Base-by-base conservation (phyloP, 371 early-diverging fungal genomes). In the Apophysomyces trapeziformis region DNA sequence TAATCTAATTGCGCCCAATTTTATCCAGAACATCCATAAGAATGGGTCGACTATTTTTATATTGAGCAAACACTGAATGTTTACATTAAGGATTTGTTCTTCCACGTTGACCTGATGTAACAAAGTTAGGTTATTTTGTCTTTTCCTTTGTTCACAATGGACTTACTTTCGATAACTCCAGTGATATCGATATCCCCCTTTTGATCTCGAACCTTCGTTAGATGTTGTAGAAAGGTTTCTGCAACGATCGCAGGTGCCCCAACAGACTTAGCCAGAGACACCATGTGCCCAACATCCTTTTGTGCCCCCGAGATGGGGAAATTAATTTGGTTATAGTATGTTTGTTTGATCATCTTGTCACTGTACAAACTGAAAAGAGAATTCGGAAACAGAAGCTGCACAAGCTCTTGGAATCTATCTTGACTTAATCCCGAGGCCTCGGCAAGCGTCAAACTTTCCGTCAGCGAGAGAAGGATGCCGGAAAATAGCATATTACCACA, bases 361-460 rank as follows among this genome's bases (percentile, higher is more conserved):
- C 76, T 67, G 58, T 83, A 83, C 2, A 66, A 58, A 16, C 64
- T 54, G 6, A 79, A 46, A 0, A 78, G 60, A 0, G 81, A 67
- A 12, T 65, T 61, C 12, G 92, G 86, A 41, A 89, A 84, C 38
- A 91, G 63, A 6, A 65, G 62, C 56, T 86, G 77, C 11, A 92
- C 65, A 44, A 90, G 79, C 13, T 86, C 80, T 58, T 86, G 66
- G 7, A 89, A 76, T 18, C 85, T 81, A 9, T 84, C 79, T 57
- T 86, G 79, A 7, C 87, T 76, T 7, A 91, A 56, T 13, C 83
- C 83, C 9, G 77, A 58, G 21, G 84, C 83, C 60, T 89, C 89
- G 0, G 88, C 90, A n/a, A 92, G 73, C 0, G 88, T 88, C 71
- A 89, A 67, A 9, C 88, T 89, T 70, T 93, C 92, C 0, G 89